Percentiles rank a stretch among this genome's conserved stretches.
Conservation (phyloP, 306 rosid genomes). For the Castanea crenata region DNA sequence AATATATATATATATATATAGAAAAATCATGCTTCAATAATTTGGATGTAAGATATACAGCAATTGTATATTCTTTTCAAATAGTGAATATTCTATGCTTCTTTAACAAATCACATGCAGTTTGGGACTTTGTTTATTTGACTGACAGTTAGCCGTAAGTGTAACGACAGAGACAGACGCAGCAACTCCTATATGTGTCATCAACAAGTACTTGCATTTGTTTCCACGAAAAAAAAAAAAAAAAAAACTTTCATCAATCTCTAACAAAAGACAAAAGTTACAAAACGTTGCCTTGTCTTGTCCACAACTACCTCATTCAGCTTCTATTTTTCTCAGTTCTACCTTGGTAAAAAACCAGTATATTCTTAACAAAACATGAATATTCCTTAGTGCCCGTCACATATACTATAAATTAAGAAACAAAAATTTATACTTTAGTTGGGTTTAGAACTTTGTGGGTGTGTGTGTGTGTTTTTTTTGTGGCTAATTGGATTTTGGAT, state of each 20-base stretch:
- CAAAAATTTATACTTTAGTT: background rate
- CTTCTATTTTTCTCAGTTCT: background rate
- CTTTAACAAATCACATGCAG: no score
- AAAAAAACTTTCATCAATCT: background rate
- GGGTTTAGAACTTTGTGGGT: background rate
- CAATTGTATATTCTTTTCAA: no score
- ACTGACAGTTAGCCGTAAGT: background rate
- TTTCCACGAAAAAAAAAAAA: no score
- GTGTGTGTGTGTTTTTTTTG: background rate
- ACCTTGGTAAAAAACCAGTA: background rate
- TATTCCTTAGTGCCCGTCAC: conserved; percentile 8
- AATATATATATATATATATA: no score
- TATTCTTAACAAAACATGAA: conserved; percentile 1
- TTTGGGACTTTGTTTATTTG: background rate
- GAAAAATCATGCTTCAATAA: no score
- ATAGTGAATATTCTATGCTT: no score
- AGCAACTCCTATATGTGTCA: background rate
- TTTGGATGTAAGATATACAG: no score
- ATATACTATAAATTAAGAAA: background rate
- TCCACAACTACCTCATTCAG: background rate
- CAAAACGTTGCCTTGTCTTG: background rate
- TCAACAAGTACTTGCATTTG: no score
- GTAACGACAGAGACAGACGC: background rate
- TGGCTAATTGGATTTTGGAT: background rate
- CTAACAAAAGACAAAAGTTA: background rate